These are phyloP conservation scores for Euphorbia schlechtendalii DNA, from an alignment of 441 rosid genomes.

Conservation along the genomic window DNA sequence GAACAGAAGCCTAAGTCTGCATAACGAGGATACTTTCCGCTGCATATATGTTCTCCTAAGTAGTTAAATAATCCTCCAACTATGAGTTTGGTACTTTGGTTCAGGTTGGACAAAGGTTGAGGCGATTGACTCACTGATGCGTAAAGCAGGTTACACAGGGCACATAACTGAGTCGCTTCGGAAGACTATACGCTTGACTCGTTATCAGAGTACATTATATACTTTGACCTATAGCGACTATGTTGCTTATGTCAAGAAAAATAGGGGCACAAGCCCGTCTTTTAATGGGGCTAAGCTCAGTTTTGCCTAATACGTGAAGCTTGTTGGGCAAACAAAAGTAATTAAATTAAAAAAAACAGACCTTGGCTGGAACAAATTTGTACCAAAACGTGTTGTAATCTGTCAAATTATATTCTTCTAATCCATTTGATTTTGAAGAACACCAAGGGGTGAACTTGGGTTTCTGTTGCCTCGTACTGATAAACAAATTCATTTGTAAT, in stretches of 20 bases:
- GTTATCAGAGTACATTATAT: conserved; percentile 88
- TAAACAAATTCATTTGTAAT: no score
- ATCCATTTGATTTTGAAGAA: conserved; percentile 43
- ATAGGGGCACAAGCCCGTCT: conserved; percentile 51
- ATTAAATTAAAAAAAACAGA: not conserved
- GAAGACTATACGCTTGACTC: conserved; percentile 61
- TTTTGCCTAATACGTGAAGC: conserved; percentile 17
- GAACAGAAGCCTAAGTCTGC: not conserved
- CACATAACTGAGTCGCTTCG: conserved; percentile 53
- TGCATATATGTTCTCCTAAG: not conserved
- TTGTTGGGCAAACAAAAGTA: conserved; percentile 25
- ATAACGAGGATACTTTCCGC: not conserved
- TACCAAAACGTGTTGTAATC: conserved; percentile 23
- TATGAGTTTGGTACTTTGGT: conserved; percentile 14
- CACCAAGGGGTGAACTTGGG: conserved; percentile 13
- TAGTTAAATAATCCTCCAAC: not conserved
- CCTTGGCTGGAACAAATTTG: conserved; percentile 21
- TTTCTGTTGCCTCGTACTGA: not conserved
- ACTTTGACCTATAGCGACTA: conserved; percentile 73
- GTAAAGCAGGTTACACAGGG: conserved; percentile 75
- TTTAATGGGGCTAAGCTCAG: conserved; percentile 47
- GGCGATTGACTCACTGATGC: conserved; percentile 85
- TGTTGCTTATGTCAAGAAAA: conserved; percentile 52
- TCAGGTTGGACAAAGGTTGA: conserved; percentile 81
- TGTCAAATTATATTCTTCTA: conserved; percentile 36